phyloP scores from a whole-genome alignment of 306 rosid genomes.

The Lathyrus sativus region DNA sequence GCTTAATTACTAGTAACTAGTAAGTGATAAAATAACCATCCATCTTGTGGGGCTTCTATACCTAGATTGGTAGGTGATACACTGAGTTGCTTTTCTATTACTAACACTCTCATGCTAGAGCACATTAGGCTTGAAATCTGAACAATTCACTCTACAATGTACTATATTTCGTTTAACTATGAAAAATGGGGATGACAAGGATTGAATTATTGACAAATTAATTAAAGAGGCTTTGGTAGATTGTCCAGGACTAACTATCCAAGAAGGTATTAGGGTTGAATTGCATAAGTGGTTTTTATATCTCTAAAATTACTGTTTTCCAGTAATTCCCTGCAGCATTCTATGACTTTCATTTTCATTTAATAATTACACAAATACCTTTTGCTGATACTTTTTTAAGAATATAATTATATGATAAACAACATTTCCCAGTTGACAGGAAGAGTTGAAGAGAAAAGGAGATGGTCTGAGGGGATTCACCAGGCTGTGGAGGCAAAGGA shows the following conservation, averaged over 20 bases:
- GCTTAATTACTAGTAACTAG: background rate
- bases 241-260: conserved; percentile 3
- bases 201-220: conserved; percentile 25
- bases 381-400: conserved; percentile 33
- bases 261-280: conserved; percentile 16
- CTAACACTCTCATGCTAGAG: background rate
- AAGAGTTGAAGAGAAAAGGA: conserved; percentile 94
- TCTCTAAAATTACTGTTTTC: conserved; percentile 15
- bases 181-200: background rate
- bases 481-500: conserved; percentile 99
- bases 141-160: background rate
- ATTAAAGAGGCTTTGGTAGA: conserved; percentile 9
- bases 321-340: conserved; percentile 19
- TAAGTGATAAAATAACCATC: background rate
- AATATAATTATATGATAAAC: conserved; percentile 32
- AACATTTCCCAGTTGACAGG: conserved; percentile 73
- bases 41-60: background rate
- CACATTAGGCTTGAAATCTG: background rate
- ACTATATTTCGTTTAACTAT: background rate
- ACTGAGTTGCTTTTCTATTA: background rate
- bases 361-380: conserved; percentile 5
- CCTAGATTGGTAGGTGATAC: background rate
- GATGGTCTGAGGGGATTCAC: conserved; percentile 99
- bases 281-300: conserved; percentile 6
- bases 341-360: conserved; percentile 18